Evolutionary conservation across 306 rosid species (phyloP), one percentile per base, ranked within the genome.

Genomic region (Quercus bicolor): DNA sequence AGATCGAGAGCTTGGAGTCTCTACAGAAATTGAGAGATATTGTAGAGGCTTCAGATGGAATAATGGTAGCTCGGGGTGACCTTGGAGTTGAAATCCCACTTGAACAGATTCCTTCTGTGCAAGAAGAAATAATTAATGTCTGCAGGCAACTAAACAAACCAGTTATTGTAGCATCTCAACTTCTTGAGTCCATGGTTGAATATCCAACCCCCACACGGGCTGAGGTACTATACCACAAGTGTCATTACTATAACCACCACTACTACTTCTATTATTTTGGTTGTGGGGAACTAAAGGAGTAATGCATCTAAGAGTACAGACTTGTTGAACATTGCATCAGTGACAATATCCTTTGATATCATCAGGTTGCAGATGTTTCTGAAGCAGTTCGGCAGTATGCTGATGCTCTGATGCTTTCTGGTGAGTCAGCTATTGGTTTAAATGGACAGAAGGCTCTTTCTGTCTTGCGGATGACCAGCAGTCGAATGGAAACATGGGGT

Each of bases 181-280:
- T 94, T 81, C 97, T 94, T 13, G 94, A 92, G 78, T 94, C 98
- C 37, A 94, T 92, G 97, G 85, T 92, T 43, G 97, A 94, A 85
- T 94, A 94, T 83, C 98, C 98, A 78, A 94, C 96, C n/a, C 98
- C 98, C 75, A 92, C 98, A 18, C 94, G 94, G 0, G 98, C 97
- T 4, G 98, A 94, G 97, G 98, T 91, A 85, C 53, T 34, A 60
- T n/a, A 19, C 51, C 34, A 66, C 16, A 18, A 33, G 24, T 33
- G n/a, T 23, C 19, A 66, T 66, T 20, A 23, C 29, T 23, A 3
- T 48, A 1, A 59, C 31, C 2, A 10, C 31, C n/a, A 19, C 71
- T 34, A 62, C 34, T 23, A 24, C 66, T 59, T 12, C 5, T 23
- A 59, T 26, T 5, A 14, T 62, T 61, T 62, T 62, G 40, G 3